A percentile compares a stretch with the other conserved stretches of the same genome.
Evolutionary conservation across 73 alveolate genomes (phyloP).

Genomic region (Tetrahymena elliotti): DNA sequence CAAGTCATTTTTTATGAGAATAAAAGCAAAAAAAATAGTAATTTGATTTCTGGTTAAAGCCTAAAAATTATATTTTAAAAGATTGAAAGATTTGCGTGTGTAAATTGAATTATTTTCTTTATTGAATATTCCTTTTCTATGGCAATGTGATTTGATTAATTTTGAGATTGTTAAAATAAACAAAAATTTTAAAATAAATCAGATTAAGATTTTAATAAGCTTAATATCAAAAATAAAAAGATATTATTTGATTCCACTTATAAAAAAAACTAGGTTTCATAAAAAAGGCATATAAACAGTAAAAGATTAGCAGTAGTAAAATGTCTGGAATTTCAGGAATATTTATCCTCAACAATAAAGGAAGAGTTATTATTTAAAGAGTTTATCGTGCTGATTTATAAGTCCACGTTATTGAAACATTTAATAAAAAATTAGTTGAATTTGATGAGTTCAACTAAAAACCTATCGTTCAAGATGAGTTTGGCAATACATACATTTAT

Average conservation of each 20-base stretch:
- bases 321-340: constrained; percentile 58
- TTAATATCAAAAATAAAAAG: background rate
- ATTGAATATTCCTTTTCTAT: background rate
- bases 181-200: background rate
- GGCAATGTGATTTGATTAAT: background rate
- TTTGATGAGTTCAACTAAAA: constrained; percentile 66
- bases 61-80: background rate
- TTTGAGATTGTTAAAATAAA: background rate
- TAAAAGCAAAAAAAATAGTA: too few relatives aligned
- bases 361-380: constrained; percentile 58
- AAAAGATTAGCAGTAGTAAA: background rate
- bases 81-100: background rate
- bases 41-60: background rate
- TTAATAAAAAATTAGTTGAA: constrained; percentile 60
- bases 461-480: constrained; percentile 80
- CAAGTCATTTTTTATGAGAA: too few relatives aligned
- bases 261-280: background rate
- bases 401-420: constrained; percentile 46
- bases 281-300: background rate
- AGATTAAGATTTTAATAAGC: background rate
- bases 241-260: background rate
- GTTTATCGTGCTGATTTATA: constrained; percentile 67
- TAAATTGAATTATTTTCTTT: background rate
- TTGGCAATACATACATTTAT: constrained; percentile 80
- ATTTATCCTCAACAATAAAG: constrained; percentile 67